Evolutionary conservation across 345 rosid species (phyloP).

Genomic region (Kandelia obovata): DNA sequence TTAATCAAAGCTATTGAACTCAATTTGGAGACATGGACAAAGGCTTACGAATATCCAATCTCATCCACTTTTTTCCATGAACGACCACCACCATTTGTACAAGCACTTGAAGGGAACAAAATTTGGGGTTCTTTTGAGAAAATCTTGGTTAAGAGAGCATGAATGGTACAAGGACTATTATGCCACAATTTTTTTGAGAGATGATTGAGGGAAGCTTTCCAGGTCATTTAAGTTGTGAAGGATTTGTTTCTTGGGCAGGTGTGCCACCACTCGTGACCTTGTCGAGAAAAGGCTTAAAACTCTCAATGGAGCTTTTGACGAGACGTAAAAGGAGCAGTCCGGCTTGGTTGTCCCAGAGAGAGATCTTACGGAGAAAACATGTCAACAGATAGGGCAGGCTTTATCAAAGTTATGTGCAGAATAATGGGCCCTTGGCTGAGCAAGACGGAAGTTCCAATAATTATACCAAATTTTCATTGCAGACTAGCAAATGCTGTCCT

Average conservation of each 20-base stretch:
- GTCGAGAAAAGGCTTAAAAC: conserved; percentile 85
- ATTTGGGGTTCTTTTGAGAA: conserved; percentile 73
- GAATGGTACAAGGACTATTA: conserved; percentile 75
- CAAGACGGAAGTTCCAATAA: conserved; percentile 68
- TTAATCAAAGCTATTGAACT: conserved; percentile 66
- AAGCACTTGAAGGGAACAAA: conserved; percentile 82
- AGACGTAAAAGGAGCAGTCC: conserved; percentile 68
- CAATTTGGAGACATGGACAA: conserved; percentile 77
- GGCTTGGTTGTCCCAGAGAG: conserved; percentile 68
- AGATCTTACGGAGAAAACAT: conserved; percentile 84
- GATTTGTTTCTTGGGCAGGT: conserved; percentile 95
- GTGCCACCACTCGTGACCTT: conserved; percentile 96
- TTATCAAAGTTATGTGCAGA: conserved; percentile 95
- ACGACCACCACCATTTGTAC: conserved; percentile 80
- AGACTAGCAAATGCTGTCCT: conserved; percentile 64
- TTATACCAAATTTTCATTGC: conserved; percentile 80
- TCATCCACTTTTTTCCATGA: conserved; percentile 78
- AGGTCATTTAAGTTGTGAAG: conserved; percentile 83
- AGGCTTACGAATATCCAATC: conserved; percentile 62
- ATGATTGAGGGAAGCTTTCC: conserved; percentile 93
- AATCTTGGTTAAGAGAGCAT: conserved; percentile 78
- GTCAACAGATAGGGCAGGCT: conserved; percentile 76
- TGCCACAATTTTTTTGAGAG: conserved; percentile 60
- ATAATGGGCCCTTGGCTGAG: conserved; percentile 90
- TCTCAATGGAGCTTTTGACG: conserved; percentile 90